These are phyloP conservation scores for Cryptococcus hybrid DNA, from an alignment of 1,284 basidiomycete species.

Conservation along the genomic window DNA sequence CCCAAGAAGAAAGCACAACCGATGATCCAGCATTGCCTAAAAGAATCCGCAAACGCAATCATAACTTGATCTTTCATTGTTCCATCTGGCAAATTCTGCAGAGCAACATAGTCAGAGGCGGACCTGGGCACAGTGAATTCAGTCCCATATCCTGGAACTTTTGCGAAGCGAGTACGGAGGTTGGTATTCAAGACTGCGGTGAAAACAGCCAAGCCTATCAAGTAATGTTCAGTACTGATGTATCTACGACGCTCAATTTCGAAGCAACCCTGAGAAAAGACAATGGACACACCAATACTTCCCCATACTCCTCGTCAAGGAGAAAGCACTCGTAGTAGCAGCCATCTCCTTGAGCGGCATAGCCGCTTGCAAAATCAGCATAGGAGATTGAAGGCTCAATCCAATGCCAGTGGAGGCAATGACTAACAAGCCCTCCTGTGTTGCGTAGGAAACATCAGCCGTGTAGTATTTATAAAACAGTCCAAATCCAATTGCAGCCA, in stretches of 20 bases:
- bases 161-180: constrained; percentile 26
- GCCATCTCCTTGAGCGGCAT: constrained; percentile 49
- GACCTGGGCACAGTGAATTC: constrained; percentile 30
- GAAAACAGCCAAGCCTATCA: constrained; percentile 34
- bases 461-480: constrained; percentile 29
- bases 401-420: constrained; percentile 27
- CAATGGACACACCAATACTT: constrained; percentile 23
- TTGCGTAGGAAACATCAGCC: constrained; percentile 18
- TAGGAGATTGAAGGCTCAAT: constrained; percentile 21
- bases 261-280: not conserved
- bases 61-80: constrained; percentile 24
- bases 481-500: constrained; percentile 31
- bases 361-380: constrained; percentile 38
- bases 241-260: not conserved
- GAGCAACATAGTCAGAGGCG: constrained; percentile 26
- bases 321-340: constrained; percentile 38
- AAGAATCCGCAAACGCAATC: constrained; percentile 33
- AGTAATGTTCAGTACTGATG: not conserved
- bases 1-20: constrained; percentile 20
- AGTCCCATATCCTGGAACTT: constrained; percentile 36
- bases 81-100: constrained; percentile 37
- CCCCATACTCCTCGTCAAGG: constrained; percentile 29
- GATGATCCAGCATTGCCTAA: constrained; percentile 31
- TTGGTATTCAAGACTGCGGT: constrained; percentile 39
- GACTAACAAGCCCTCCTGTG: constrained; percentile 29